Conservation (phyloP, 1,284 basidiomycete species). For the Butyriboletus appendiculatus region DNA sequence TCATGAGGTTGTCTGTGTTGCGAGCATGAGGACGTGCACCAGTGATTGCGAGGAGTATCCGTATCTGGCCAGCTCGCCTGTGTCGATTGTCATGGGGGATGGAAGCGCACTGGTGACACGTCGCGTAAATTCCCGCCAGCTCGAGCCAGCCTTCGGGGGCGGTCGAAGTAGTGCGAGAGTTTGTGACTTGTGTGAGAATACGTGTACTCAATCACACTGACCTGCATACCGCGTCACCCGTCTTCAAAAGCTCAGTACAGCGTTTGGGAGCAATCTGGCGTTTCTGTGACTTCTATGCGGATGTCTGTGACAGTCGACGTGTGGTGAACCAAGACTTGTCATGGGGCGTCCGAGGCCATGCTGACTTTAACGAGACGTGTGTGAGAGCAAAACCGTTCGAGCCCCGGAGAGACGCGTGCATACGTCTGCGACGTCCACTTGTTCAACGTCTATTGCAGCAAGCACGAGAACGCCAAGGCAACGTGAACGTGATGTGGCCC, state of each 20-base stretch:
- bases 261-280: conserved; percentile 63
- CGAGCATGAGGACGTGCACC: conserved; percentile 79
- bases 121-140: conserved; percentile 85
- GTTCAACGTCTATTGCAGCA: conserved; percentile 80
- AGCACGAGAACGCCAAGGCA: conserved; percentile 44
- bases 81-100: background rate
- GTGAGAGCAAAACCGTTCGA: conserved; percentile 9
- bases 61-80: conserved; percentile 44
- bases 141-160: conserved; percentile 93
- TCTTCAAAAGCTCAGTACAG: conserved; percentile 67
- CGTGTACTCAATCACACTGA: background rate
- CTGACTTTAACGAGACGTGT: conserved; percentile 39
- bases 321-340: conserved; percentile 78
- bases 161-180: conserved; percentile 78
- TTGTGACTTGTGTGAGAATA: conserved; percentile 47
- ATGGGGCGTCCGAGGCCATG: conserved; percentile 66
- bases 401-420: conserved; percentile 32
- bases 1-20: conserved; percentile 52
- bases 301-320: conserved; percentile 86
- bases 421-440: conserved; percentile 49
- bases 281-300: conserved; percentile 77
- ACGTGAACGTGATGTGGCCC: conserved; percentile 5
- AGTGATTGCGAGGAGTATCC: conserved; percentile 62
- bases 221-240: conserved; percentile 70
- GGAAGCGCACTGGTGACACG: conserved; percentile 68